Evolutionary conservation across 2,329 filamentous ascomycete species (phyloP).

Genomic region (Sporothrix inflata): DNA sequence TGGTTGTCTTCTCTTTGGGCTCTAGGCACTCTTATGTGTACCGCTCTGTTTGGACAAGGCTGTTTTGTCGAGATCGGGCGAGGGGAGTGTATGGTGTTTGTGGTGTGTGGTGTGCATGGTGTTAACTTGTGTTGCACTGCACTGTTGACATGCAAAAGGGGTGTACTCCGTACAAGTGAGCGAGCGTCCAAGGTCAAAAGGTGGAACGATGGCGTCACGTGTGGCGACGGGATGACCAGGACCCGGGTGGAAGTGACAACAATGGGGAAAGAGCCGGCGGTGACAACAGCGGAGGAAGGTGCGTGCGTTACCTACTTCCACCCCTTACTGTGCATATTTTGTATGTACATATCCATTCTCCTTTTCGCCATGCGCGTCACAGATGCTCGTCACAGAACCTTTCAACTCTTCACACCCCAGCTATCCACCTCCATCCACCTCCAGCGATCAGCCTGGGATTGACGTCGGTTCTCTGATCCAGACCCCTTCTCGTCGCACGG

Average conservation of each 20-base stretch:
- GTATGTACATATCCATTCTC: constrained; percentile 3
- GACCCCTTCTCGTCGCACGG: background rate
- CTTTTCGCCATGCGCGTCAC: background rate
- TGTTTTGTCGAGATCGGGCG: background rate
- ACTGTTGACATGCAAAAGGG: constrained; percentile 11
- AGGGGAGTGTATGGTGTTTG: background rate
- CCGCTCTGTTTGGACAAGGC: background rate
- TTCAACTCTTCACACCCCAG: background rate
- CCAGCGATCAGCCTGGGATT: background rate
- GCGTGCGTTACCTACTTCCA: background rate
- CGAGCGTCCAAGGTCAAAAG: background rate
- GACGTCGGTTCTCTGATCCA: constrained; percentile 13
- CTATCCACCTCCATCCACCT: background rate
- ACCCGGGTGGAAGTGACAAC: background rate
- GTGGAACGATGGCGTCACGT: constrained; percentile 27
- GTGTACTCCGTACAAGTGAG: background rate
- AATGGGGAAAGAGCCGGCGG: background rate
- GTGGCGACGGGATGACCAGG: constrained; percentile 14
- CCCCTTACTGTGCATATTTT: background rate
- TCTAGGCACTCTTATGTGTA: background rate
- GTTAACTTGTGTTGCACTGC: background rate
- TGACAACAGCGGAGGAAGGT: background rate
- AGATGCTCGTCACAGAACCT: background rate
- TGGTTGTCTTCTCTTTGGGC: background rate
- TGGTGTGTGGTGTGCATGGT: background rate